These are phyloP conservation scores for Ophiostoma sp. DNA, from an alignment of 2,329 filamentous ascomycete genomes.

Conservation along the genomic window DNA sequence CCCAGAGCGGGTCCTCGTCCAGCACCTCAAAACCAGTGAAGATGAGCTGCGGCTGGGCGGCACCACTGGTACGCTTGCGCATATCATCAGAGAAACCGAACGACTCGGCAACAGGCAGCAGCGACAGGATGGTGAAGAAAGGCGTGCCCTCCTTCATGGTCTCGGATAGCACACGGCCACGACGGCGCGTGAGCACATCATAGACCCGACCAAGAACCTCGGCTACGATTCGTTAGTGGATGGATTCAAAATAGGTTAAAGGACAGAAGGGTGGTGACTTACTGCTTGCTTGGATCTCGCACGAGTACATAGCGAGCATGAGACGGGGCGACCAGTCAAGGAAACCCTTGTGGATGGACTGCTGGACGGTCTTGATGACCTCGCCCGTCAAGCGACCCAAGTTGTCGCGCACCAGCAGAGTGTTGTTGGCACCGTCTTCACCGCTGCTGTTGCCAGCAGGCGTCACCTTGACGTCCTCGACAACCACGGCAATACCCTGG, in stretches of 20 bases:
- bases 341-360: conserved; percentile 81
- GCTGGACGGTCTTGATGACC: conserved; percentile 84
- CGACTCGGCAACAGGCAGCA: conserved; percentile 88
- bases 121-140: conserved; percentile 89
- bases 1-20: conserved; percentile 97
- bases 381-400: conserved; percentile 86
- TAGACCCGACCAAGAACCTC: conserved; percentile 96
- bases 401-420: conserved; percentile 51
- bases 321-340: conserved; percentile 95
- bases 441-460: conserved; percentile 48
- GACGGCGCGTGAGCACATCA: conserved; percentile 91
- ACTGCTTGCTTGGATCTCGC: conserved; percentile 94
- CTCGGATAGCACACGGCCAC: conserved; percentile 86
- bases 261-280: conserved; percentile 38
- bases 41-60: conserved; percentile 87
- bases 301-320: conserved; percentile 95
- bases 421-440: neutral
- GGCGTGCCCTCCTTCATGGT: conserved; percentile 92
- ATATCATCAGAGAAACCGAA: conserved; percentile 98
- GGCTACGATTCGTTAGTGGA: conserved; percentile 46
- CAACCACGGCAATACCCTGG: conserved; percentile 86
- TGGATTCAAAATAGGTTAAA: neutral
- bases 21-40: conserved; percentile 92
- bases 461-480: conserved; percentile 74
- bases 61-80: conserved; percentile 86